Conservation (phyloP, 2,329 filamentous ascomycete genomes). For the Thermothelomyces thermophilus region DNA sequence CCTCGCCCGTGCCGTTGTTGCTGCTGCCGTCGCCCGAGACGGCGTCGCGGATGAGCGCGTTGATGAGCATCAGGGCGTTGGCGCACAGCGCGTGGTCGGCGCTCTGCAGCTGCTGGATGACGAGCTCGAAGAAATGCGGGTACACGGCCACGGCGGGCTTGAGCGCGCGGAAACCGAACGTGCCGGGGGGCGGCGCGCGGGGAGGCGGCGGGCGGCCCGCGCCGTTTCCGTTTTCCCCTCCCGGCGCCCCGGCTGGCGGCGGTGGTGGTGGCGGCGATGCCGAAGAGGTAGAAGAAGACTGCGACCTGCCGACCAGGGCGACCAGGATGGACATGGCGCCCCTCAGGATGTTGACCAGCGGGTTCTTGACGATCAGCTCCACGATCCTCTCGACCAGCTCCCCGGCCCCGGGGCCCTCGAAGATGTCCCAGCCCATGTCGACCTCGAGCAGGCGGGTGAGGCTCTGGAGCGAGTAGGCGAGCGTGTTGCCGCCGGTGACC, state of each 20-base stretch:
- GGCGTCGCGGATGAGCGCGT: constrained; percentile 87
- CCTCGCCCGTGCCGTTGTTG: constrained; percentile 45
- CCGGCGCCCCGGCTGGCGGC: background rate
- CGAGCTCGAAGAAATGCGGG: constrained; percentile 88
- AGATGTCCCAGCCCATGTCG: constrained; percentile 95
- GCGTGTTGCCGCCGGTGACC: constrained; percentile 80
- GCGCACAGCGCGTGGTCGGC: constrained; percentile 94
- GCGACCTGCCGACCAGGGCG: constrained; percentile 81
- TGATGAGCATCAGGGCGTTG: constrained; percentile 91
- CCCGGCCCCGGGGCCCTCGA: constrained; percentile 55
- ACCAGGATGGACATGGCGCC: constrained; percentile 96
- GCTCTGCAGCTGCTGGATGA: constrained; percentile 84
- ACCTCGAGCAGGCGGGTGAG: constrained; percentile 84
- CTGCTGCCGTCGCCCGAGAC: constrained; percentile 60
- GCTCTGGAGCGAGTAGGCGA: constrained; percentile 90
- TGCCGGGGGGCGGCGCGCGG: constrained; percentile 41
- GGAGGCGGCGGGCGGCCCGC: constrained; percentile 4
- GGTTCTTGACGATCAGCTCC: constrained; percentile 88
- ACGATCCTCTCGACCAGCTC: constrained; percentile 73
- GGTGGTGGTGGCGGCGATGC: no score
- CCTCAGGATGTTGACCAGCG: constrained; percentile 91
- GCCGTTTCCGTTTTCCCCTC: background rate
- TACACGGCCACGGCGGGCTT: constrained; percentile 88
- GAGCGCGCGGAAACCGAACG: constrained; percentile 82
- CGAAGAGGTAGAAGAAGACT: no score